phyloP scores from a whole-genome alignment of 192 early-diverging fungal species.

The Coemansia reversa region DNA sequence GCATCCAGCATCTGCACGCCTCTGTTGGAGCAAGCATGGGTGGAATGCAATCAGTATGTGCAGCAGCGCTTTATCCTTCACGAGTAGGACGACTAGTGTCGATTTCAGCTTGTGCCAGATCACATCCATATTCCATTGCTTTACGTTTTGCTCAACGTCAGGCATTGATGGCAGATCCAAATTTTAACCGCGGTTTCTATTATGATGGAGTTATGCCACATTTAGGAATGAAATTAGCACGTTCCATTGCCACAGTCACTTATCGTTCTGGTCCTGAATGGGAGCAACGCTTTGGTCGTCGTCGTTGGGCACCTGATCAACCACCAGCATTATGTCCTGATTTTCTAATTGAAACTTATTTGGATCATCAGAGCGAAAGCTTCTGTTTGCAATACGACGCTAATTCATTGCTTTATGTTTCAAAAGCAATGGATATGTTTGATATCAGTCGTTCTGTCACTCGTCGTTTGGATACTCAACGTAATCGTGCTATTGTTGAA shows the following conservation, averaged over 20 bases:
- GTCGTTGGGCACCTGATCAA: slow-evolving; percentile 69
- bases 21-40: slow-evolving; percentile 95
- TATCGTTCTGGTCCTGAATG: slow-evolving; percentile 98
- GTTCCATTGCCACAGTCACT: slow-evolving; percentile 88
- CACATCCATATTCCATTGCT: slow-evolving; percentile 96
- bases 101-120: slow-evolving; percentile 90
- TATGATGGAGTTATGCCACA: slow-evolving; percentile 86
- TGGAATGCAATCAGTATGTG: slow-evolving; percentile 90
- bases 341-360: slow-evolving; percentile 92
- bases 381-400: slow-evolving; percentile 93
- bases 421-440: slow-evolving; percentile 99
- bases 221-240: slow-evolving; percentile 94
- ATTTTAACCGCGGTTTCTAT: slow-evolving; percentile 93
- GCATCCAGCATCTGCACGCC: slow-evolving; percentile 79
- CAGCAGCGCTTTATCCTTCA: slow-evolving; percentile 79
- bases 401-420: slow-evolving; percentile 90
- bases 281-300: slow-evolving; percentile 92
- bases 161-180: slow-evolving; percentile 87
- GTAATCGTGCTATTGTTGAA: slow-evolving; percentile 38
- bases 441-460: slow-evolving; percentile 73
- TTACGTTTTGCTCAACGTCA: slow-evolving; percentile 89
- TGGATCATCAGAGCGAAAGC: slow-evolving; percentile 94
- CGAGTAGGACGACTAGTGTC: slow-evolving; percentile 75
- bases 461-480: slow-evolving; percentile 39
- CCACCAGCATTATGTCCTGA: slow-evolving; percentile 86